Evolutionary conservation across 257 asterid species (phyloP).

Genomic region (Phtheirospermum japonicum): DNA sequence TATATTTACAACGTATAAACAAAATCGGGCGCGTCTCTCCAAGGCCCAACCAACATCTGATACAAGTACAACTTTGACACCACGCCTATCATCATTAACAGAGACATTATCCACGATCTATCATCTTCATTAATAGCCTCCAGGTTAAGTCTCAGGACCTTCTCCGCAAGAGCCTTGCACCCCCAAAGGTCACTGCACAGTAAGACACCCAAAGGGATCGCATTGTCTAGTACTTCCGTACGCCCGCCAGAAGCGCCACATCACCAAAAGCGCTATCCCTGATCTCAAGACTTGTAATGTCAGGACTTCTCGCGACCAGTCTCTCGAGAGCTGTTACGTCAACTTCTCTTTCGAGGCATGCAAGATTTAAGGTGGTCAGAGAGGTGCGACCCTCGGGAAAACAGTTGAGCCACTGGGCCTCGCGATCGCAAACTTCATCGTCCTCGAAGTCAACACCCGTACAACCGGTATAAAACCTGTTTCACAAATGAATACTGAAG

Average conservation of each 20-base stretch:
- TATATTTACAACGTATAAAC: conserved; percentile 71
- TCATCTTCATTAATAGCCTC: conserved; percentile 66
- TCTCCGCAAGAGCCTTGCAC: conserved; percentile 69
- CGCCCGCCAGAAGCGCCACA: conserved; percentile 66
- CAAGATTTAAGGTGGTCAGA: conserved; percentile 70
- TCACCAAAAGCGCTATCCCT: conserved; percentile 80
- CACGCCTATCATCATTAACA: conserved; percentile 43
- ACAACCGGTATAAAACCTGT: conserved; percentile 66
- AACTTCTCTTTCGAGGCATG: conserved; percentile 82
- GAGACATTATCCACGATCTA: conserved; percentile 32
- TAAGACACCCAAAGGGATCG: conserved; percentile 98
- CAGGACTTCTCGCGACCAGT: conserved; percentile 60
- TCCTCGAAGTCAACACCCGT: too few species aligned
- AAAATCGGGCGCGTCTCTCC: conserved; percentile 67
- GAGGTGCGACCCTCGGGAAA: conserved; percentile 73
- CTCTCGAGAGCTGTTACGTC: conserved; percentile 64
- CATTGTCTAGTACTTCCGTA: conserved; percentile 93
- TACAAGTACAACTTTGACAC: conserved; percentile 77
- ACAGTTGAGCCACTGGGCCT: conserved; percentile 86
- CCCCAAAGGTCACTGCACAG: conserved; percentile 77
- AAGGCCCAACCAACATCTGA: conserved; percentile 67
- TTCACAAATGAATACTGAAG: conserved; percentile 13
- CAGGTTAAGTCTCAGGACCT: conserved; percentile 73
- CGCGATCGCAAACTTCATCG: conserved; percentile 64
- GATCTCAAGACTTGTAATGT: conserved; percentile 66